A percentile compares a stretch with the other conserved stretches of the same genome.
These are phyloP conservation scores for Eutrema japonicum DNA, from an alignment of 345 rosid species.

Conservation along the genomic window DNA sequence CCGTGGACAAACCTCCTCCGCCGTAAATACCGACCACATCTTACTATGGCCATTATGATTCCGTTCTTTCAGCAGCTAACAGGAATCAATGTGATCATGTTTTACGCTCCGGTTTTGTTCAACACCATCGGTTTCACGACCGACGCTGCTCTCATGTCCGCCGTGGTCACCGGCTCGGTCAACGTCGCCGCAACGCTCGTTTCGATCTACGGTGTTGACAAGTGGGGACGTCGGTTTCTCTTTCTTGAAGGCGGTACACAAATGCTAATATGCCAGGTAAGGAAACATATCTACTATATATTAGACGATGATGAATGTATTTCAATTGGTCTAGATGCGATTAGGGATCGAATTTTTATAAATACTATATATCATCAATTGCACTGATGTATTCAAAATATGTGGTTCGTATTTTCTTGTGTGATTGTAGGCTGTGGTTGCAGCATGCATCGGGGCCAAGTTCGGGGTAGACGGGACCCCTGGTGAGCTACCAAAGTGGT, in stretches of 20 bases:
- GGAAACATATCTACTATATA: background rate
- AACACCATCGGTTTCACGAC: conserved; percentile 75
- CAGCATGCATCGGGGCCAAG: conserved; percentile 46
- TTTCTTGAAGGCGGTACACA: conserved; percentile 51
- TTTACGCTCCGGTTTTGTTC: conserved; percentile 87
- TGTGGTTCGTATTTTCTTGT: background rate
- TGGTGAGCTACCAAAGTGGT: conserved; percentile 45
- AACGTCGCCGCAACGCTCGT: conserved; percentile 43
- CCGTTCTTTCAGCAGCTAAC: conserved; percentile 89
- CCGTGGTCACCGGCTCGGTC: conserved; percentile 47
- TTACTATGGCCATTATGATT: conserved; percentile 70
- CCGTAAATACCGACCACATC: conserved; percentile 83
- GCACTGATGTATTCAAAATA: background rate
- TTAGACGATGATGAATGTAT: too few relatives aligned
- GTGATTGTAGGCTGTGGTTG: conserved; percentile 46
- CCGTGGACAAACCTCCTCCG: conserved; percentile 84
- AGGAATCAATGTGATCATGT: conserved; percentile 89
- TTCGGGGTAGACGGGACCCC: conserved; percentile 46
- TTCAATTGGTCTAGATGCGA: background rate
- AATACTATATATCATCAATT: background rate
- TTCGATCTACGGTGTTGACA: conserved; percentile 48
- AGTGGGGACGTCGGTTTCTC: conserved; percentile 47
- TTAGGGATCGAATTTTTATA: background rate
- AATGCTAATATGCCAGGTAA: conserved; percentile 49
- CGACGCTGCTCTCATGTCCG: conserved; percentile 63